Conservation (phyloP, 1,284 basidiomycete species). For the Dichomitus squalens region DNA sequence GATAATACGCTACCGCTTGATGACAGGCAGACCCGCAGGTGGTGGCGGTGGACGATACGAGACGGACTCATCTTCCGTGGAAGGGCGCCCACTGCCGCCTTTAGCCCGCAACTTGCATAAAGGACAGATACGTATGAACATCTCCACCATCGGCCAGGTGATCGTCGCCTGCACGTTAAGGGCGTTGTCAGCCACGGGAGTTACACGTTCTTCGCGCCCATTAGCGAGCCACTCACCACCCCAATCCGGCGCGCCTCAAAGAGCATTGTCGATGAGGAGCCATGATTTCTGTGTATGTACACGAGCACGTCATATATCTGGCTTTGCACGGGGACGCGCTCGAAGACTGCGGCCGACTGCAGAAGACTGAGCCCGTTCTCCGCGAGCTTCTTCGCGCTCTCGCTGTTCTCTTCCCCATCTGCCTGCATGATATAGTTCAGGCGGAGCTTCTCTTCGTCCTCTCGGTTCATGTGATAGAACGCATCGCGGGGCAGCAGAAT, state of each 20-base stretch:
- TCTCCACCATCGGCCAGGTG: slow-evolving; percentile 75
- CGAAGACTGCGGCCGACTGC: slow-evolving; percentile 50
- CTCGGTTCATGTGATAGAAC: slow-evolving; percentile 50
- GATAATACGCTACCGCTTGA: slow-evolving; percentile 23
- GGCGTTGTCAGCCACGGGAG: slow-evolving; percentile 1
- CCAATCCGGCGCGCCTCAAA: slow-evolving; percentile 56
- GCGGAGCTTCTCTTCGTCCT: slow-evolving; percentile 49
- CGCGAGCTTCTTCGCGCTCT: slow-evolving; percentile 28
- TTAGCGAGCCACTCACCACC: slow-evolving; percentile 49
- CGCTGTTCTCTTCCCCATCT: slow-evolving; percentile 36
- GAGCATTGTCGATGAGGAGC: slow-evolving; percentile 54
- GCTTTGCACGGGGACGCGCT: slow-evolving; percentile 63
- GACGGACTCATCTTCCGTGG: slow-evolving; percentile 27
- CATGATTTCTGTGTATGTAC: slow-evolving; percentile 64
- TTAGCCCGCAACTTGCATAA: slow-evolving; percentile 49
- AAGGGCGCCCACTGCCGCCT: slow-evolving; percentile 3
- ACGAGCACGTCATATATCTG: slow-evolving; percentile 72
- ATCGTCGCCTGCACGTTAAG: slow-evolving; percentile 50
- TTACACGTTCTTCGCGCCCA: neutral
- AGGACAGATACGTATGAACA: slow-evolving; percentile 65
- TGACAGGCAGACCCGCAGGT: slow-evolving; percentile 6
- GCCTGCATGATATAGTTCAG: slow-evolving; percentile 46
- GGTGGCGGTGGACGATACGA: slow-evolving; percentile 16
- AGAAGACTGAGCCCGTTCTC: slow-evolving; percentile 30
- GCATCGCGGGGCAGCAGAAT: slow-evolving; percentile 64